A percentile compares a stretch with the other conserved stretches of the same genome.
These are phyloP conservation scores for Trichoderma endophyticum DNA, from an alignment of 2,329 filamentous ascomycete genomes.

Conservation along the genomic window DNA sequence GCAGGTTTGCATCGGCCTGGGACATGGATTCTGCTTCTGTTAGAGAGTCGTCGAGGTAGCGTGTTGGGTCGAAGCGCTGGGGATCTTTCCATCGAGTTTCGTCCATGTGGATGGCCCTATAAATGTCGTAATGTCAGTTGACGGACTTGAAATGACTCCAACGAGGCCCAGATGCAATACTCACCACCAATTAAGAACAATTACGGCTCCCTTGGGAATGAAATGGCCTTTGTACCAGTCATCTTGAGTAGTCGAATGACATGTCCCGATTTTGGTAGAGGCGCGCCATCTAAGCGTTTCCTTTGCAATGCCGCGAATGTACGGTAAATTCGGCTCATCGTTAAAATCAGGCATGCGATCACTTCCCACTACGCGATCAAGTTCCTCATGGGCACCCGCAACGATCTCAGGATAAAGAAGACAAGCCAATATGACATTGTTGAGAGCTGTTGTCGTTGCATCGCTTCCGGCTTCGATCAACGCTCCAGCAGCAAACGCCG, in stretches of 20 bases:
- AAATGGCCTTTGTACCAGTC: not conserved
- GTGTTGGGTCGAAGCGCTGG: conserved; percentile 8
- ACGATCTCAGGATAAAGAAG: conserved; percentile 40
- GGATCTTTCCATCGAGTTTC: conserved; percentile 10
- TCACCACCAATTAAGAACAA: conserved; percentile 6
- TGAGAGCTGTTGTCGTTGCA: conserved; percentile 29
- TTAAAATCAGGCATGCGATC: conserved; percentile 41
- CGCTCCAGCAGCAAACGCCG: conserved; percentile 19
- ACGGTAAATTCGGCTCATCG: conserved; percentile 44
- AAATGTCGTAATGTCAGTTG: not conserved
- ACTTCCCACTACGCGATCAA: conserved; percentile 42
- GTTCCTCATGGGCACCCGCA: conserved; percentile 37
- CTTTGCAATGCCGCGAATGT: conserved; percentile 33
- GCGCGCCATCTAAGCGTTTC: conserved; percentile 34
- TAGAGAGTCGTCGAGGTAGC: conserved; percentile 27
- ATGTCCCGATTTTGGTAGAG: not conserved
- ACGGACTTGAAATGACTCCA: no score
- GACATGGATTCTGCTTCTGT: conserved; percentile 30
- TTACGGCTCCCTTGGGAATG: conserved; percentile 4
- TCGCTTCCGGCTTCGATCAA: conserved; percentile 26
- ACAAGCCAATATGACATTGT: conserved; percentile 48
- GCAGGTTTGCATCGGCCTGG: conserved; percentile 36
- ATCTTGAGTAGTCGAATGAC: conserved; percentile 10
- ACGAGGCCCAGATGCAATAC: fast-evolving
- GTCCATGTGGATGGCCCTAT: conserved; percentile 18